Evolutionary conservation across 106 monocot species (phyloP), one percentile per base, ranked within the genome.

Genomic region (Apostasia shenzhenica): DNA sequence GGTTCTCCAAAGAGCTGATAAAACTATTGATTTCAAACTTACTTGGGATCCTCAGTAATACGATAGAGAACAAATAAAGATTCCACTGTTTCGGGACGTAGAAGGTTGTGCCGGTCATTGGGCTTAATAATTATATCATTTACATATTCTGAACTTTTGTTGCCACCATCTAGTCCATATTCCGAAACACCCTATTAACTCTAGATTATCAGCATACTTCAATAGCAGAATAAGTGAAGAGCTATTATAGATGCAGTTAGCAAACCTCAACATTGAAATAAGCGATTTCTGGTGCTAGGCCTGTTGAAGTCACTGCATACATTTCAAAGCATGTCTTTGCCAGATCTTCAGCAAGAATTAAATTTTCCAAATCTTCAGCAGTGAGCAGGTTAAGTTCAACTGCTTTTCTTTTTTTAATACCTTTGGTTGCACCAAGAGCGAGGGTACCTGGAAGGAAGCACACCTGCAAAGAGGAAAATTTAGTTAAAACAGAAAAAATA

Each of bases 81-180:
- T 82, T 95, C 95, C 45, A 95, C 91, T 49, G 95, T 91, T 72
- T 95, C 95, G 14, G 95, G 95, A 4, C 95, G 88, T 61, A 95
- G 71, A 70, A 95, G 86, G 71, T 95, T 95, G 80, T 95, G 95
- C 3, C 85, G 88, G 70, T 95, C 95, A 75, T 83, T 81, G 69
- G 52, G 85, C 69, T 84, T 95, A 59, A 95, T 95, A 49, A 89
- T 78, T 67, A 95, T 95, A 70, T 95, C 95, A 68, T 92, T 63
- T 41, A 84, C 53, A 72, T 91, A 95, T 50, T 91, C 84, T 2
- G 91, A 91, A 53, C 80, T 95, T 68, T 70, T 86, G 63, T 92
- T 95, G 50, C 91, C 91, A 72, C 91, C 94, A 80, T 71, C 81
- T 67, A 67, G 69, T 0, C 81, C 83, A 59, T 70, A 76, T 73